Conservation (phyloP, 1,139 yeast genomes). For the Geotrichum fermentans region DNA sequence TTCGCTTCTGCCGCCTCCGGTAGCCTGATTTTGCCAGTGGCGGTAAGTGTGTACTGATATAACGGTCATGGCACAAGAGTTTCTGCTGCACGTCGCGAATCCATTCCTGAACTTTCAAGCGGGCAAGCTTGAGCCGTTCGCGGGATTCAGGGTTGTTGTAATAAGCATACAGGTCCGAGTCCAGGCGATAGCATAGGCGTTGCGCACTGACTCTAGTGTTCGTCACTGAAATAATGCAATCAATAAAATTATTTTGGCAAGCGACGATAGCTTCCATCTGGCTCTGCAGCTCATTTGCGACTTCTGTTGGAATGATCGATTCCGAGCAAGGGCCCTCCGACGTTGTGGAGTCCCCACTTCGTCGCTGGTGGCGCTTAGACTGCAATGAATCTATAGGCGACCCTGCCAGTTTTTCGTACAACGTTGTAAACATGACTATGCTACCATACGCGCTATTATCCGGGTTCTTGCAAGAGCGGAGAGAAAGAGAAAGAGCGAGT, state of each 20-base stretch:
- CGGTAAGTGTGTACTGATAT: background rate
- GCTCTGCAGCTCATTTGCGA: background rate
- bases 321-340: background rate
- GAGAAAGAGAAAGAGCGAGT: background rate
- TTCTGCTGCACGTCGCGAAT: background rate
- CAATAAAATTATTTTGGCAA: slow-evolving; percentile 7
- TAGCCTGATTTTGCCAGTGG: no score
- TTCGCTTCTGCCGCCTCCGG: background rate
- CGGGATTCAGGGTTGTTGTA: slow-evolving; percentile 11
- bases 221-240: slow-evolving; percentile 6
- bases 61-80: slow-evolving; percentile 4
- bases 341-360: no score
- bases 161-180: slow-evolving; percentile 5
- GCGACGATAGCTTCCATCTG: background rate
- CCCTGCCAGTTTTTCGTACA: slow-evolving; percentile 6
- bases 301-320: background rate
- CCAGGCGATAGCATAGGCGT: slow-evolving; percentile 2
- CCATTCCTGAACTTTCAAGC: background rate
- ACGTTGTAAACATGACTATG: background rate
- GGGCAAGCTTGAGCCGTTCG: background rate
- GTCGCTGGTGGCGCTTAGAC: background rate
- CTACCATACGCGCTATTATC: no score
- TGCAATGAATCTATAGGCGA: background rate
- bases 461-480: background rate
- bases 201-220: slow-evolving; percentile 12